A percentile compares a stretch with the other conserved stretches of the same genome.
phyloP scores from a whole-genome alignment of 176 grass and related monocot species.

The Melocanna baccifera region DNA sequence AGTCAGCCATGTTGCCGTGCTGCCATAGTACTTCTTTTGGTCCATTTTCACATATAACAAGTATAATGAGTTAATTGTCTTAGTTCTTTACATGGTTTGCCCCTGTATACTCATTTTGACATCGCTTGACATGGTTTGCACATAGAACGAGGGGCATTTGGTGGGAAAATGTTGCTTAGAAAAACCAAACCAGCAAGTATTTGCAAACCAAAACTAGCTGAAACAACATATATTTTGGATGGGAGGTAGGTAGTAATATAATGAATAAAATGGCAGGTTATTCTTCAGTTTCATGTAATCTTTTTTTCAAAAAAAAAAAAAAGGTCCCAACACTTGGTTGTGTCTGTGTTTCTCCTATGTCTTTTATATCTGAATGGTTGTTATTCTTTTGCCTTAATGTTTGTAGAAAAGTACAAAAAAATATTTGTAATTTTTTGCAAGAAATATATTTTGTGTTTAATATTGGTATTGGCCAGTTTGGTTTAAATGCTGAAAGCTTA shows the following conservation, averaged over 20 bases:
- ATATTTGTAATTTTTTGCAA: not conserved
- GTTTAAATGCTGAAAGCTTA: not conserved
- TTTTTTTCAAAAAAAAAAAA: not conserved
- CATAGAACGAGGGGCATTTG: not conserved
- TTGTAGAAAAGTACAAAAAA: not conserved
- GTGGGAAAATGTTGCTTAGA: not conserved
- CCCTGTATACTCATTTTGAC: not conserved
- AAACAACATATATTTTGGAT: not conserved
- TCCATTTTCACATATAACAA: conserved; percentile 2
- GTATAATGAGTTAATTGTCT: not conserved
- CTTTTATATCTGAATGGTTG: not conserved
- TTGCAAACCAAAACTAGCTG: not conserved
- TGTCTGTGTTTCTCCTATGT: not conserved
- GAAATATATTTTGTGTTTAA: not conserved
- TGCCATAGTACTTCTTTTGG: not conserved
- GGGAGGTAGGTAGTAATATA: not conserved
- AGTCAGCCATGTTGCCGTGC: not conserved
- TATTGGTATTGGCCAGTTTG: not conserved
- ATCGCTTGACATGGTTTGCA: not conserved
- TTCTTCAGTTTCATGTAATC: not conserved
- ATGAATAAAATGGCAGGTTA: not conserved
- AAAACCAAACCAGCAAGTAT: not conserved
- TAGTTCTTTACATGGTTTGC: not conserved
- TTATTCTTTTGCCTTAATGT: not conserved
- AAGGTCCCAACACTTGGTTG: not conserved